Conservation (phyloP, 805 yeast species). For the Candida rishiriensis region DNA sequence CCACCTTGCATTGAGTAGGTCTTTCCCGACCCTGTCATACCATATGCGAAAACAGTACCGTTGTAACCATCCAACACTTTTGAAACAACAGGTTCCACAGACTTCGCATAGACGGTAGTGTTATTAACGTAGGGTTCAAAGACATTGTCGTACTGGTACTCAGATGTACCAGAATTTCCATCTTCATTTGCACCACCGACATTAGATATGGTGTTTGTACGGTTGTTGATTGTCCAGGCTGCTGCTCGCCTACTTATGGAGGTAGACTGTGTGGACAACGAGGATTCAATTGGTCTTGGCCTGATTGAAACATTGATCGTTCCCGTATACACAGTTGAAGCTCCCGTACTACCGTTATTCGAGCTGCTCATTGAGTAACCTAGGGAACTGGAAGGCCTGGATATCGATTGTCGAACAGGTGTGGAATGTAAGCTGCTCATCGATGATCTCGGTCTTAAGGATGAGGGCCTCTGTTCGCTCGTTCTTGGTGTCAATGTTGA, state of each 20-base stretch:
- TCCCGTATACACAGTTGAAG: slow-evolving; percentile 45
- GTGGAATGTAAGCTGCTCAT: slow-evolving; percentile 15
- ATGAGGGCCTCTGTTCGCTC: not conserved
- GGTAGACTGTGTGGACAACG: not conserved
- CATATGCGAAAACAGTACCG: slow-evolving; percentile 89
- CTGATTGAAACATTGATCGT: slow-evolving; percentile 73
- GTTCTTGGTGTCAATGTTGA: slow-evolving; percentile 13
- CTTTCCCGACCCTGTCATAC: slow-evolving; percentile 93
- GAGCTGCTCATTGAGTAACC: not conserved
- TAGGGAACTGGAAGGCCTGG: slow-evolving; percentile 20
- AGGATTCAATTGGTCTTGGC: slow-evolving; percentile 55
- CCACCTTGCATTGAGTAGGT: slow-evolving; percentile 83
- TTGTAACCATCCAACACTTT: slow-evolving; percentile 71
- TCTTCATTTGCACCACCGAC: slow-evolving; percentile 29
- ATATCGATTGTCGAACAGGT: slow-evolving; percentile 13
- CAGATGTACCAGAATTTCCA: slow-evolving; percentile 9
- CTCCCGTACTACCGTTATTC: no score
- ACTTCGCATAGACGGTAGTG: slow-evolving; percentile 51
- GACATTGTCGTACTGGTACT: slow-evolving; percentile 75
- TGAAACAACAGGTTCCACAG: slow-evolving; percentile 49
- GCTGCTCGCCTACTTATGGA: not conserved
- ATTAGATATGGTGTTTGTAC: slow-evolving; percentile 37
- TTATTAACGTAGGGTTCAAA: slow-evolving; percentile 56
- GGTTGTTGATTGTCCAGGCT: slow-evolving; percentile 44
- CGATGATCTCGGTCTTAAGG: slow-evolving; percentile 19